These are phyloP conservation scores for Acrocalymma vagum DNA, from an alignment of 2,329 filamentous ascomycete species.

Conservation along the genomic window DNA sequence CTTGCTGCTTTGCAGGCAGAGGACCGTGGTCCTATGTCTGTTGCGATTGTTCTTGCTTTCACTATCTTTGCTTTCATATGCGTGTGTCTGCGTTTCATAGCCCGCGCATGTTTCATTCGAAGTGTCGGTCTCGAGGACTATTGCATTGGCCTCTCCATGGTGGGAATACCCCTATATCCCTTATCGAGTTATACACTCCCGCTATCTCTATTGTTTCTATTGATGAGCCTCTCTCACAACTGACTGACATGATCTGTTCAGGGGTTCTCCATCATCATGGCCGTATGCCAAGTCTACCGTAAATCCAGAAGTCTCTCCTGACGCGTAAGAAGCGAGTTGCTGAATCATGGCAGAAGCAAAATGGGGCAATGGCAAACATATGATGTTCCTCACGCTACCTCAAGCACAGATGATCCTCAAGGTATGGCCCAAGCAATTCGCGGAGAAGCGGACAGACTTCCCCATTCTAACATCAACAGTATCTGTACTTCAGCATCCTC, in stretches of 20 bases:
- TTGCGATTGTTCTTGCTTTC: constrained; percentile 25
- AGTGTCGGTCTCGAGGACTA: constrained; percentile 33
- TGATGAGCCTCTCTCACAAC: too few species aligned
- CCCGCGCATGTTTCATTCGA: too few species aligned
- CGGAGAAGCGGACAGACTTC: too few species aligned
- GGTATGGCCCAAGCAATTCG: constrained; percentile 11
- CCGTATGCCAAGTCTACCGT: constrained; percentile 26
- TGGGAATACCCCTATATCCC: constrained; percentile 9
- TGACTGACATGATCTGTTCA: constrained; percentile 5
- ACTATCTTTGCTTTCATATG: constrained; percentile 26
- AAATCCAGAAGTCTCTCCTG: not conserved
- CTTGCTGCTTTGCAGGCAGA: constrained; percentile 23
- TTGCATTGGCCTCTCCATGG: constrained; percentile 27
- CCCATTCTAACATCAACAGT: constrained; percentile 27
- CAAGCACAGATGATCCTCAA: constrained; percentile 17
- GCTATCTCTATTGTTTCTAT: too few species aligned
- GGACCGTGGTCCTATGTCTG: constrained; percentile 22
- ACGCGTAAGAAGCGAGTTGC: not conserved
- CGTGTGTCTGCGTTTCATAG: constrained; percentile 28
- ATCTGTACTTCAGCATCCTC: constrained; percentile 35
- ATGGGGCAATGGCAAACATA: constrained; percentile 33
- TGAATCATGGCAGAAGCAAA: constrained; percentile 23
- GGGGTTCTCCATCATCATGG: constrained; percentile 18
- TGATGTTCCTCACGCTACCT: constrained; percentile 25
- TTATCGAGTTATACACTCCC: too few species aligned